Evolutionary conservation across 139 green algal species (phyloP).

Genomic region (Deuterostichococcus epilithicus): DNA sequence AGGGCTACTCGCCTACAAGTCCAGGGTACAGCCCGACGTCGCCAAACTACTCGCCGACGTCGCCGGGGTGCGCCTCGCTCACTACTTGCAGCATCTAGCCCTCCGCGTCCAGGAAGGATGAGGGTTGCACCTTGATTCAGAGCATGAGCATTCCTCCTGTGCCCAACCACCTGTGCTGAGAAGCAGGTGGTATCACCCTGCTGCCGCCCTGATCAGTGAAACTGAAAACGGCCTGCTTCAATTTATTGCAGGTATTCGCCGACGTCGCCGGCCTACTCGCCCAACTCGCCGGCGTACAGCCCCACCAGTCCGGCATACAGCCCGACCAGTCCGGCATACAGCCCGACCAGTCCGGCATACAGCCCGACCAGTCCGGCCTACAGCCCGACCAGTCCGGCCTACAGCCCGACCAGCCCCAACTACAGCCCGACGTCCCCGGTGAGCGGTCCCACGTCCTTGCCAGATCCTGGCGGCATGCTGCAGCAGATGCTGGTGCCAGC

Average conservation of each 20-base stretch:
- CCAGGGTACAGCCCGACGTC: not conserved
- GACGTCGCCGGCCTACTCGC: conserved; percentile 48
- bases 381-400: conserved; percentile 50
- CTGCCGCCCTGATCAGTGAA: too few relatives aligned
- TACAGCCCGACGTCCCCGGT: not conserved
- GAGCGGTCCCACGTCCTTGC: conserved; percentile 18
- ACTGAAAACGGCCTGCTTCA: too few relatives aligned
- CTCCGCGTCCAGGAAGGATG: too few relatives aligned
- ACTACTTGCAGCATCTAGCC: not conserved
- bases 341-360: conserved; percentile 64
- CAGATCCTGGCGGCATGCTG: not conserved
- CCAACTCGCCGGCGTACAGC: conserved; percentile 62
- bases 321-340: conserved; percentile 54
- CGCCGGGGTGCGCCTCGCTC: conserved; percentile 17
- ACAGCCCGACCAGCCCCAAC: conserved; percentile 17
- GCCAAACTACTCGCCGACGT: conserved; percentile 27
- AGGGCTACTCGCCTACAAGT: too few relatives aligned
- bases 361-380: conserved; percentile 60
- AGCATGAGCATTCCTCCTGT: too few relatives aligned
- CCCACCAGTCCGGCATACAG: conserved; percentile 51
- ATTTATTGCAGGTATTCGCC: conserved; percentile 12
- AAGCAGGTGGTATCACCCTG: not conserved
- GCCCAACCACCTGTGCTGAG: conserved; percentile 42
- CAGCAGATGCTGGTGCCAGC: too few relatives aligned
- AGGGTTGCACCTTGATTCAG: not conserved